Percentiles rank a stretch among this genome's conserved stretches.
Evolutionary conservation across 1,284 basidiomycete genomes (phyloP).

Genomic region (Marasmius sp.): DNA sequence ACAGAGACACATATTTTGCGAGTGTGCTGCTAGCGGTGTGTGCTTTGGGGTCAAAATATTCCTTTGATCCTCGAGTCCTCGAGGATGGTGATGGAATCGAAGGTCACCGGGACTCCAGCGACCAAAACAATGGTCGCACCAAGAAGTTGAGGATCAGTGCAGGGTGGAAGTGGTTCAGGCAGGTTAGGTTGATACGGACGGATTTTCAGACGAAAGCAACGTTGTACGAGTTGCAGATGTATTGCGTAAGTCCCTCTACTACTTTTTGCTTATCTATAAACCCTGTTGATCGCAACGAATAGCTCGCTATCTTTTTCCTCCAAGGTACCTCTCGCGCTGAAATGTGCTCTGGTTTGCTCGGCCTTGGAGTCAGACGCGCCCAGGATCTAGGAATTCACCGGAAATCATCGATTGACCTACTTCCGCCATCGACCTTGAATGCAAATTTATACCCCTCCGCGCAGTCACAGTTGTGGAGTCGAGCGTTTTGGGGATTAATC

Average conservation of each 20-base stretch:
- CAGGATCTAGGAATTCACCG: slow-evolving; percentile 33
- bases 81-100: no score
- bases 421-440: background rate
- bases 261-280: background rate
- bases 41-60: no score
- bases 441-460: background rate
- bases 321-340: slow-evolving; percentile 27
- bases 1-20: no score
- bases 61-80: no score
- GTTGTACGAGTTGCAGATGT: slow-evolving; percentile 44
- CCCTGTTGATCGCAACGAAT: background rate
- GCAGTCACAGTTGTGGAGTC: slow-evolving; percentile 6
- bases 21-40: no score
- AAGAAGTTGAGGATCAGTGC: background rate
- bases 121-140: no score
- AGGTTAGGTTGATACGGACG: slow-evolving; percentile 35
- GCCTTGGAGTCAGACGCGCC: slow-evolving; percentile 42
- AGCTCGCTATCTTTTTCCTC: slow-evolving; percentile 6
- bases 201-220: slow-evolving; percentile 37
- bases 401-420: no score
- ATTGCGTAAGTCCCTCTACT: slow-evolving; percentile 13
- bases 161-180: slow-evolving; percentile 45
- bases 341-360: slow-evolving; percentile 42
- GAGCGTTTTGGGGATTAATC: slow-evolving; percentile 7
- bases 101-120: no score